Conservation (phyloP, 257 asterid species). For the Misopates orontium region DNA sequence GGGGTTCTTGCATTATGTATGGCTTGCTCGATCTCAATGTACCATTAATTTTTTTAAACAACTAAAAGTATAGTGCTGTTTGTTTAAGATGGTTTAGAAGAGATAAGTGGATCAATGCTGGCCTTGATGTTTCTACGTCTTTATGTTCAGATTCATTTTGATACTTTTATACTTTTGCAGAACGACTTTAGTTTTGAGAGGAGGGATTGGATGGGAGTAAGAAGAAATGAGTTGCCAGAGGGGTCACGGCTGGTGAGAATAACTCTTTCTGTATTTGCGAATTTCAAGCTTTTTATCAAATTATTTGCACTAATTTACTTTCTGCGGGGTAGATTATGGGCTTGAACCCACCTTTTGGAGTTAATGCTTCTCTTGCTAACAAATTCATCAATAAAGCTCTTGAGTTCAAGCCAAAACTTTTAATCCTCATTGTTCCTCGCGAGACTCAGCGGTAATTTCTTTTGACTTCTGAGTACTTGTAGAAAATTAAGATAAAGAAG, state of each 20-base stretch:
- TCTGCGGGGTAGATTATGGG: constrained; percentile 76
- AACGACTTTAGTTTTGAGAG: constrained; percentile 75
- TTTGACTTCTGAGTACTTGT: neutral
- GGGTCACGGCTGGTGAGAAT: constrained; percentile 79
- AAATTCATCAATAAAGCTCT: constrained; percentile 81
- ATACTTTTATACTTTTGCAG: constrained; percentile 43
- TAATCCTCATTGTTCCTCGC: constrained; percentile 78
- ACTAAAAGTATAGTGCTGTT: neutral
- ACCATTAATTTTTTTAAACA: neutral
- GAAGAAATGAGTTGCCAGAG: constrained; percentile 52
- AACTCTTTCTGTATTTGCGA: constrained; percentile 17
- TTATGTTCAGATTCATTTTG: constrained; percentile 5
- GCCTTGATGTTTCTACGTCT: neutral
- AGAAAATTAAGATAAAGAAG: neutral
- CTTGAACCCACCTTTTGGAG: constrained; percentile 93
- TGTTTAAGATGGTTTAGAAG: neutral
- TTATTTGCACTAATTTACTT: constrained; percentile 23
- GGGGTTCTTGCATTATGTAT: constrained; percentile 12
- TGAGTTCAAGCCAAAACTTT: constrained; percentile 81
- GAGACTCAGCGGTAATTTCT: constrained; percentile 60
- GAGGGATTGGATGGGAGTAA: constrained; percentile 81
- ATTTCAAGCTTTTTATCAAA: constrained; percentile 19
- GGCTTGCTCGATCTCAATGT: too few relatives aligned
- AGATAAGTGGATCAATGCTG: neutral
- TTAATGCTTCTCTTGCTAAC: constrained; percentile 71